Conservation (phyloP, 2,329 filamentous ascomycete species). For the Cladophialophora exuberans region DNA sequence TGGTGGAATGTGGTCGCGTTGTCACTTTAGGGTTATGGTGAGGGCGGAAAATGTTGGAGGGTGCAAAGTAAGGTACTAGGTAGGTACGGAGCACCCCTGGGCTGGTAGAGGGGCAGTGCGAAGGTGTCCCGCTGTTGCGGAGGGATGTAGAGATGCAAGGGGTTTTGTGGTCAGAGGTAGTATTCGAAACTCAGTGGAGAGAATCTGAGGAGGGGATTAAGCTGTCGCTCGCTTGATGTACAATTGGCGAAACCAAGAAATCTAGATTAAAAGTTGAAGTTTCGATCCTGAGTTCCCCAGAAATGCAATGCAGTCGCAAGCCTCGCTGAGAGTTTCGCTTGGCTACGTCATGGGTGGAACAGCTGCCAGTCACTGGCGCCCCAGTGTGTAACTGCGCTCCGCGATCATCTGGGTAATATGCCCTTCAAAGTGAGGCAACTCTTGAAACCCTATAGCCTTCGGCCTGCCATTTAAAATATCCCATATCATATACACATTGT, state of each 20-base stretch:
- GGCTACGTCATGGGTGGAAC: background rate
- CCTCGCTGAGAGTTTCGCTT: slow-evolving; percentile 2
- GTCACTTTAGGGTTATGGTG: slow-evolving; percentile 6
- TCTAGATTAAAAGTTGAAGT: background rate
- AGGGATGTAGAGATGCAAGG: too few relatives aligned
- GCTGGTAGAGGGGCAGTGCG: background rate
- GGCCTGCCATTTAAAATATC: slow-evolving; percentile 3
- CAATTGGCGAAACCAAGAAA: too few relatives aligned
- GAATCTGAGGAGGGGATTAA: too few relatives aligned
- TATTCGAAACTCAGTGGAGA: too few relatives aligned
- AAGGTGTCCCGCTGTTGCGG: background rate
- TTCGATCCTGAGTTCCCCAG: too few relatives aligned
- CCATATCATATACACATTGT: slow-evolving; percentile 9
- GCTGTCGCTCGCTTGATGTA: too few relatives aligned
- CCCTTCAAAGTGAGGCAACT: background rate
- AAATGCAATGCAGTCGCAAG: slow-evolving; percentile 3
- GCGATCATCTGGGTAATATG: too few relatives aligned
- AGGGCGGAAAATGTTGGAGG: background rate
- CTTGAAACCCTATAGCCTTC: background rate
- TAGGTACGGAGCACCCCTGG: too few relatives aligned
- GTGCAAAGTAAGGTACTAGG: too few relatives aligned
- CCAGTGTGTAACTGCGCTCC: too few relatives aligned
- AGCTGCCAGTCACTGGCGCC: too few relatives aligned
- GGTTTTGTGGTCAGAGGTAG: too few relatives aligned
- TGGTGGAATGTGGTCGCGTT: background rate